Evolutionary conservation across 306 rosid genomes (phyloP), one percentile per base, ranked within the genome.

Genomic region (Crotalaria pallida): DNA sequence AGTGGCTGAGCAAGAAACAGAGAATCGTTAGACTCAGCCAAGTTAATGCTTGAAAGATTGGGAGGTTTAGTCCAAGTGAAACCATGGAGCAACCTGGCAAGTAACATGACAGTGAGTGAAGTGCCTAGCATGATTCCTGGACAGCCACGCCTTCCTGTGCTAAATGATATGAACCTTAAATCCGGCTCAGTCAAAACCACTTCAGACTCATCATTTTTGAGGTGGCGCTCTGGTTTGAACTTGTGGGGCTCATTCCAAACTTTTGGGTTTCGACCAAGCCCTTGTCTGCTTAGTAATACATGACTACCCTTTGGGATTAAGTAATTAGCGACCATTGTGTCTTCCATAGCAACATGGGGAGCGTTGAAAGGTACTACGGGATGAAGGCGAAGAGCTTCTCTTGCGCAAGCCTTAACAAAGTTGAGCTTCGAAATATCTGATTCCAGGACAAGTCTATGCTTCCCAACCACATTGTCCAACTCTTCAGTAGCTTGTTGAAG

Each of bases 161-260:
- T 3, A 21, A 77, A 80, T 1, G 69, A 61, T 3, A 77, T 2
- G 16, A 84, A 64, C 8, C 71, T 48, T 0, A 83, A 17, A 3
- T 41, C 69, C 1, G 47, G 64, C 29, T 83, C 76, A 3, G 44
- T 41, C 22, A 69, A 18, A 7, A 11, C 34, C 7, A 60, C 11
- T 2, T 13, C n/a, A n/a, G 34, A 26, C 5, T 11, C 13, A 24
- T 18, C 18, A 3, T 2, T 19, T 7, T 31, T 57, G 0, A 75
- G 4, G 16, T 76, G 84, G 4, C 77, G 70, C 1, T 77, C 65
- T 0, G 83, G 88, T 18, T 80, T 31, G 49, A 84, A 69, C 9
- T 17, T 49, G 22, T 55, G 7, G 0, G 70, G 76, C 1, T 84
- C 67, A 0, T 68, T 50, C 83, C 85, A 84, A 1, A 66, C 65